Percentiles rank a stretch among this genome's conserved stretches.
Evolutionary conservation across 2,329 filamentous ascomycete genomes (phyloP).

Genomic region (Aspergillus pseudonomiae): DNA sequence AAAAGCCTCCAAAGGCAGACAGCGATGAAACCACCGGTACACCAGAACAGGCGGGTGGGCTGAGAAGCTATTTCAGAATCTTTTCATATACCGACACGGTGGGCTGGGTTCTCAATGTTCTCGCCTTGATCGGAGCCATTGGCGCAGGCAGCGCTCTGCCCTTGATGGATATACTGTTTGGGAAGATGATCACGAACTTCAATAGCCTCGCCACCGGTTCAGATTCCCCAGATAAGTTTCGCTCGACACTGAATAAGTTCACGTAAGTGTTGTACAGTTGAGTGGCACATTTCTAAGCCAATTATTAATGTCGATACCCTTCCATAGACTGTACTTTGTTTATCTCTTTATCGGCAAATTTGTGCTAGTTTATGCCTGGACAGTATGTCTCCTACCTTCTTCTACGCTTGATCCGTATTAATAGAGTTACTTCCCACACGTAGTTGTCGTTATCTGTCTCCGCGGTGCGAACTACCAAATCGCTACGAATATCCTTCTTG

Average conservation of each 20-base stretch:
- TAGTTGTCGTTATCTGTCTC: conserved; percentile 6
- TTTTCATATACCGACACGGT: conserved; percentile 4
- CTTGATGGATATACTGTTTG: conserved; percentile 6
- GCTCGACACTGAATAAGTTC: conserved; percentile 1
- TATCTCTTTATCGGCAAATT: conserved; percentile 8
- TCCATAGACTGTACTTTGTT: conserved; percentile 5
- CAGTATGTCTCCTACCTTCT: not conserved
- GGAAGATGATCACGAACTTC: conserved; percentile 7
- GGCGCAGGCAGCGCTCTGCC: conserved; percentile 6
- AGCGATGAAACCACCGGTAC: not conserved
- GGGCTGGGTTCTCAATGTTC: conserved; percentile 6
- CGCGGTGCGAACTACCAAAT: conserved; percentile 2
- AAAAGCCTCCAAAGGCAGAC: not conserved
- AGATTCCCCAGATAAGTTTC: not conserved
- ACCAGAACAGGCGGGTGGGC: not conserved
- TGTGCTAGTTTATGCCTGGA: conserved; percentile 5
- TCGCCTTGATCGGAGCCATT: conserved; percentile 9
- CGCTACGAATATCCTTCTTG: not conserved
- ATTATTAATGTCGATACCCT: not conserved
- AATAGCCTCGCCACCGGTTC: not conserved
- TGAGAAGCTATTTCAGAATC: conserved; percentile 1
- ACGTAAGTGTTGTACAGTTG: not conserved
- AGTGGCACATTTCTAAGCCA: not conserved
- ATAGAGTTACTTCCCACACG: not conserved
- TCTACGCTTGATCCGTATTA: not conserved